These are phyloP conservation scores for Escallonia rubra DNA, from an alignment of 129 eudicot species.

Conservation along the genomic window DNA sequence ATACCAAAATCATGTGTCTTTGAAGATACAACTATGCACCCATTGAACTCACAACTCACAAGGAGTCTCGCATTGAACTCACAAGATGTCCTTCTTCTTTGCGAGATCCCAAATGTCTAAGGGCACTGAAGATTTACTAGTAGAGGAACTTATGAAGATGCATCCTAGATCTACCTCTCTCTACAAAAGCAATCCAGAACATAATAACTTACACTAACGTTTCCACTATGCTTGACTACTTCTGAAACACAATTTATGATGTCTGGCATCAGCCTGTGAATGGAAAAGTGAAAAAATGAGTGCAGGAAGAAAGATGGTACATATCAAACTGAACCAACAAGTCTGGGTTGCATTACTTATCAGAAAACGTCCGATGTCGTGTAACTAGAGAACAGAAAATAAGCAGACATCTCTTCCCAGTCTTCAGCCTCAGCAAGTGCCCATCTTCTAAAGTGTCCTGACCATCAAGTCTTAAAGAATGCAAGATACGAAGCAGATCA, in stretches of 20 bases:
- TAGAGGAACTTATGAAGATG: background rate
- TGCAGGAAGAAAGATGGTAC: background rate
- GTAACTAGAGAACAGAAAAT: conserved; percentile 63
- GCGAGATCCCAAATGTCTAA: too few species aligned
- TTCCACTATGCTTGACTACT: conserved; percentile 40
- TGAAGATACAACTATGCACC: too few species aligned
- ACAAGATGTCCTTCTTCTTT: too few species aligned
- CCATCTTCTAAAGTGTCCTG: conserved; percentile 34
- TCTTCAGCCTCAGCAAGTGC: conserved; percentile 43
- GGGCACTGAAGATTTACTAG: background rate
- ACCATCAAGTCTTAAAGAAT: conserved; percentile 45
- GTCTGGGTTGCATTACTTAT: conserved; percentile 44
- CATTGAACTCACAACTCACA: too few species aligned
- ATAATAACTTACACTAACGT: conserved; percentile 48
- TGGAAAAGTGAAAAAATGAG: conserved; percentile 15
- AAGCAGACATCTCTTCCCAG: conserved; percentile 64
- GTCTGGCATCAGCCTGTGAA: conserved; percentile 68
- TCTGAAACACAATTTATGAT: conserved; percentile 50
- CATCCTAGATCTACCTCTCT: background rate
- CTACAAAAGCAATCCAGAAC: background rate
- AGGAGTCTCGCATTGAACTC: too few species aligned
- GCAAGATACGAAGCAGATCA: conserved; percentile 46
- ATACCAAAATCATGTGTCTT: too few species aligned
- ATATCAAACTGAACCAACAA: conserved; percentile 8
- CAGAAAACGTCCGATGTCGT: conserved; percentile 69